phyloP scores from a whole-genome alignment of 257 asterid genomes.

The Plantago ovata region DNA sequence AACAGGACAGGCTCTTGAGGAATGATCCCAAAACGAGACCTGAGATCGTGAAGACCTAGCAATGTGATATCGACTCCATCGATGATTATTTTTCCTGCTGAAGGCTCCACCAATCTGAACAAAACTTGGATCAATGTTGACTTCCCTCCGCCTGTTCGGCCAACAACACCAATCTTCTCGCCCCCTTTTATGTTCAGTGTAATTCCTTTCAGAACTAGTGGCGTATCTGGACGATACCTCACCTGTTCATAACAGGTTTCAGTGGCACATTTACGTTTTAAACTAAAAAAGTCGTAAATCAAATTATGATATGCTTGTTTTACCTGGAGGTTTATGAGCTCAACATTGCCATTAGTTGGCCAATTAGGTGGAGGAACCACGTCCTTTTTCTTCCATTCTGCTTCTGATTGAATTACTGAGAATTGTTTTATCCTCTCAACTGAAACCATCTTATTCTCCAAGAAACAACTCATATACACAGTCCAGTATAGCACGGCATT shows the following conservation, averaged over 20 bases:
- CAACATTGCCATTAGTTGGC: slow-evolving; percentile 74
- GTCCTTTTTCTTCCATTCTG: slow-evolving; percentile 70
- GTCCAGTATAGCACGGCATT: slow-evolving; percentile 63
- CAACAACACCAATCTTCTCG: slow-evolving; percentile 92
- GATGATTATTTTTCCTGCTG: slow-evolving; percentile 65
- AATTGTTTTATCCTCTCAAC: slow-evolving; percentile 96
- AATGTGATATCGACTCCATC: slow-evolving; percentile 67
- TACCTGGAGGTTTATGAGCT: slow-evolving; percentile 64
- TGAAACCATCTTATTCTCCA: slow-evolving; percentile 93
- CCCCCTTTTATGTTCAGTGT: slow-evolving; percentile 75
- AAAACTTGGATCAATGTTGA: slow-evolving; percentile 90
- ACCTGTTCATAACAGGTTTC: slow-evolving; percentile 46
- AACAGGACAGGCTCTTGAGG: slow-evolving; percentile 99
- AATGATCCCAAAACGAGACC: slow-evolving; percentile 95
- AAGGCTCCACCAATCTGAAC: slow-evolving; percentile 95
- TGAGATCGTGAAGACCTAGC: slow-evolving; percentile 89
- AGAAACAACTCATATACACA: slow-evolving; percentile 64
- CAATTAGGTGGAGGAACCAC: slow-evolving; percentile 63
- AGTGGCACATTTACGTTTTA: background rate
- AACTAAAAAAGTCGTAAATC: background rate
- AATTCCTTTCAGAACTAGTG: slow-evolving; percentile 79
- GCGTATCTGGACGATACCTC: slow-evolving; percentile 82
- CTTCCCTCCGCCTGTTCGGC: slow-evolving; percentile 98
- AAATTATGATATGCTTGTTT: background rate
- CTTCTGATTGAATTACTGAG: slow-evolving; percentile 75